phyloP scores from a whole-genome alignment of 257 asterid species.

The Cruciata laevipes region DNA sequence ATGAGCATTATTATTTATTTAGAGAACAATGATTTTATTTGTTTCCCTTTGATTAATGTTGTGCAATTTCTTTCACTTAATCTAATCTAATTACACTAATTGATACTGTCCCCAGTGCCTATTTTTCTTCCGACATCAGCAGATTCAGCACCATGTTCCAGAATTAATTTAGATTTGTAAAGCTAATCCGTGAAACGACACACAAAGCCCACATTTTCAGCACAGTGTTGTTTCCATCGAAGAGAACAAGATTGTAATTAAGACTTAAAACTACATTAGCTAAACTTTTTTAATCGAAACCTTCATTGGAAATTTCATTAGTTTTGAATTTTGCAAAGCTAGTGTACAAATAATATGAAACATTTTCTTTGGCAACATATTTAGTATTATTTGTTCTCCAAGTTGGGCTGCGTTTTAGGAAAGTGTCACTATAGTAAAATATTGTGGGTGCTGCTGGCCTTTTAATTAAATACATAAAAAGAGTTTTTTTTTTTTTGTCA shows the following conservation, averaged over 20 bases:
- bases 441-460: background rate
- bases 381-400: background rate
- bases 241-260: constrained; percentile 12
- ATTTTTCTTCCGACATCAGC: background rate
- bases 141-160: background rate
- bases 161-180: too few relatives aligned
- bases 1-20: too few relatives aligned
- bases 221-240: background rate
- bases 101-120: background rate
- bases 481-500: background rate
- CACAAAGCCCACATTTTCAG: constrained; percentile 11
- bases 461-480: background rate
- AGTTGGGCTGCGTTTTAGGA: constrained; percentile 6
- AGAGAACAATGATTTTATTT: too few relatives aligned
- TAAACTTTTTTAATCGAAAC: background rate
- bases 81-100: background rate
- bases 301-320: background rate
- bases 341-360: background rate
- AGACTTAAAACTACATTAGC: background rate
- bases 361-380: background rate
- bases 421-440: background rate
- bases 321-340: background rate
- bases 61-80: background rate
- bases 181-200: background rate
- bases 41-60: too few relatives aligned